These are phyloP conservation scores for Hymenoscyphus fructigenus DNA, from an alignment of 2,329 filamentous ascomycete species.

Conservation along the genomic window DNA sequence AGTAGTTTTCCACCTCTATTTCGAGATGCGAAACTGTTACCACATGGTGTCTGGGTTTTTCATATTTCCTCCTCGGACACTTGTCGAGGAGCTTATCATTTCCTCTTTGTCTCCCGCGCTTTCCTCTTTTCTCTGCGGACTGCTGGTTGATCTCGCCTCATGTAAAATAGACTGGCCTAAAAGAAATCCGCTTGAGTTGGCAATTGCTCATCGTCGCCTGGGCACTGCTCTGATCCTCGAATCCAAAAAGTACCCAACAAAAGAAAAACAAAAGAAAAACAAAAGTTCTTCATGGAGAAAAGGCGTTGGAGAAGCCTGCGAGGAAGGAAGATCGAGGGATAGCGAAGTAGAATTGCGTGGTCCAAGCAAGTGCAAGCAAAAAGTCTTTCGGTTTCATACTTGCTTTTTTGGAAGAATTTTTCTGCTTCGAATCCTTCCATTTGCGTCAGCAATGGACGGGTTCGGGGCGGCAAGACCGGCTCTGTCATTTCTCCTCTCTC, in stretches of 20 bases:
- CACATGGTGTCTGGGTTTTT: neutral
- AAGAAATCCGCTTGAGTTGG: neutral
- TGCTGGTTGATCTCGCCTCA: neutral
- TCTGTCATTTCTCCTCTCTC: slow-evolving; percentile 1
- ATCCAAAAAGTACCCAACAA: too few species aligned
- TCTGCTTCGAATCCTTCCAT: slow-evolving; percentile 11
- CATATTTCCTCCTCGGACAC: neutral
- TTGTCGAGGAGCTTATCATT: neutral
- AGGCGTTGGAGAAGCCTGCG: neutral
- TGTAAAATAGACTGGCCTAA: neutral
- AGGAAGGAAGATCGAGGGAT: neutral
- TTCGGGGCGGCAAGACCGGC: slow-evolving; percentile 15
- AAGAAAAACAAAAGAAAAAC: neutral
- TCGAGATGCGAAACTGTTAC: neutral
- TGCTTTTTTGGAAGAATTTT: slow-evolving; percentile 16
- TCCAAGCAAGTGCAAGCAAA: too few species aligned
- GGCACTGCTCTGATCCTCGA: neutral
- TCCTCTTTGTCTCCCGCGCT: neutral
- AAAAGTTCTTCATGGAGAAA: neutral
- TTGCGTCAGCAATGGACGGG: neutral
- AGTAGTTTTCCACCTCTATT: neutral
- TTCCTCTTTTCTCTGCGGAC: neutral
- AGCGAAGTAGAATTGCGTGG: too few species aligned
- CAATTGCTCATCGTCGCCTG: neutral
- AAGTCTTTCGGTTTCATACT: slow-evolving; percentile 4